Percentiles rank a stretch among this genome's conserved stretches.
Conservation (phyloP, 805 yeast species). For the Kuraishia hungarica region DNA sequence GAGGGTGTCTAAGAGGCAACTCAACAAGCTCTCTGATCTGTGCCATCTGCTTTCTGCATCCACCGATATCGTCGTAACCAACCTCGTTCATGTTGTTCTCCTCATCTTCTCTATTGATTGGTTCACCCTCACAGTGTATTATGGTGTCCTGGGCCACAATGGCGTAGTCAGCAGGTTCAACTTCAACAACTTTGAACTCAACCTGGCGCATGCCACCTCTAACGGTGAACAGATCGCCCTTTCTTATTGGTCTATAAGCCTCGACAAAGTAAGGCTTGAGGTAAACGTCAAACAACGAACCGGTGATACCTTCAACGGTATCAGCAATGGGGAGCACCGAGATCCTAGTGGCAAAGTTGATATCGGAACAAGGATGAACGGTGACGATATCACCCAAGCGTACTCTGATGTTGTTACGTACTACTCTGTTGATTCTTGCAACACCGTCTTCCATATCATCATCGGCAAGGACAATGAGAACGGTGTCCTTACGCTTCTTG, state of each 20-base stretch:
- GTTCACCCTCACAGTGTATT: conserved; percentile 98
- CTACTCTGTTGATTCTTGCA: conserved; percentile 90
- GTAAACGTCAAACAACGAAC: conserved; percentile 91
- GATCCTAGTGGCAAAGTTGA: conserved; percentile 92
- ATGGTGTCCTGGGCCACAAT: conserved; percentile 98
- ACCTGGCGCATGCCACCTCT: conserved; percentile 99
- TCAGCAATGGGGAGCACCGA: conserved; percentile 96
- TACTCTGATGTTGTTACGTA: conserved; percentile 89
- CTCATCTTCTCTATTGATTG: conserved; percentile 96
- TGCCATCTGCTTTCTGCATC: conserved; percentile 98
- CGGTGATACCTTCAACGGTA: conserved; percentile 96
- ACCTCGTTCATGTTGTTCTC: conserved; percentile 95
- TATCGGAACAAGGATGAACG: conserved; percentile 94
- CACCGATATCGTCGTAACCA: conserved; percentile 98
- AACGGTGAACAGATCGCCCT: conserved; percentile 92
- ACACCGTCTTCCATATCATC: conserved; percentile 96
- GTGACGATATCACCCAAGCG: conserved; percentile 90
- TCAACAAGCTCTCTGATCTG: conserved; percentile 98
- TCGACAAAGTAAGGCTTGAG: conserved; percentile 97
- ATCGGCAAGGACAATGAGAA: conserved; percentile 88
- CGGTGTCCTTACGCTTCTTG: conserved; percentile 96
- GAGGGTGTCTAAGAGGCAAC: conserved; percentile 97
- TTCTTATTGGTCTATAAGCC: conserved; percentile 97
- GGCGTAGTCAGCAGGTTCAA: conserved; percentile 95
- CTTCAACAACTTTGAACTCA: conserved; percentile 96